A percentile compares a stretch with the other conserved stretches of the same genome.
Evolutionary conservation across 352 stramenopile species (phyloP).

Genomic region (Globisporangium nagaii): DNA sequence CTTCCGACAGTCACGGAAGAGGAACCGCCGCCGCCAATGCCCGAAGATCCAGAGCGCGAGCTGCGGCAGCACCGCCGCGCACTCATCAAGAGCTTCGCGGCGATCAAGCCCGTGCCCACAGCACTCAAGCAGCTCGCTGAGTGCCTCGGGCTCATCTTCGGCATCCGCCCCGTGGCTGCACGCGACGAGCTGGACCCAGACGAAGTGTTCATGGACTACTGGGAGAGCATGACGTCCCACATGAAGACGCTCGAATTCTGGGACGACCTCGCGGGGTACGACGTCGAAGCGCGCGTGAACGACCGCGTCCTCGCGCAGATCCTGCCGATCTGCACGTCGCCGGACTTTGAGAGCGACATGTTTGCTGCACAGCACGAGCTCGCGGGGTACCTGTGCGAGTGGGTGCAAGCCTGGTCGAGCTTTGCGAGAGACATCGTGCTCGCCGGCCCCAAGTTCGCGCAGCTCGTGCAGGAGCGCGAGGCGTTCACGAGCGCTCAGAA

Average conservation of each 20-base stretch:
- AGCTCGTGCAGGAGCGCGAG: slow-evolving; percentile 43
- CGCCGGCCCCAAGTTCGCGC: slow-evolving; percentile 43
- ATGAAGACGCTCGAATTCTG: slow-evolving; percentile 44
- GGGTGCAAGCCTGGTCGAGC: slow-evolving; percentile 44
- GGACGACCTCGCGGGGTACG: slow-evolving; percentile 34
- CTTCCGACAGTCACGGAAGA: background rate
- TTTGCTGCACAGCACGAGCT: slow-evolving; percentile 46
- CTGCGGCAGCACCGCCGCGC: slow-evolving; percentile 10
- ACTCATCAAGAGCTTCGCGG: slow-evolving; percentile 33
- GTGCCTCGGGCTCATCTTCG: slow-evolving; percentile 62
- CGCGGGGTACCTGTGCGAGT: slow-evolving; percentile 54
- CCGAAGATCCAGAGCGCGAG: background rate
- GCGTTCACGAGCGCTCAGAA: slow-evolving; percentile 30
- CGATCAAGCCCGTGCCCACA: slow-evolving; percentile 32
- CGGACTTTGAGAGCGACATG: slow-evolving; percentile 54
- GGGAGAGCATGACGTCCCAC: slow-evolving; percentile 28
- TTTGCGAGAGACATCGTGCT: slow-evolving; percentile 50
- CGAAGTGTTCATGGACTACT: slow-evolving; percentile 75
- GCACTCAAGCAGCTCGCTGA: slow-evolving; percentile 60
- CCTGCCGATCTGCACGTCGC: slow-evolving; percentile 48
- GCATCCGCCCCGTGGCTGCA: slow-evolving; percentile 47
- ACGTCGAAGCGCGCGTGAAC: slow-evolving; percentile 28
- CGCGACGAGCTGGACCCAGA: slow-evolving; percentile 66
- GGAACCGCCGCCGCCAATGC: too few relatives aligned
- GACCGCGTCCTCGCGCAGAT: slow-evolving; percentile 51